Conservation (phyloP, 2,329 filamentous ascomycete species). For the Dothidotthia symphoricarpi region DNA sequence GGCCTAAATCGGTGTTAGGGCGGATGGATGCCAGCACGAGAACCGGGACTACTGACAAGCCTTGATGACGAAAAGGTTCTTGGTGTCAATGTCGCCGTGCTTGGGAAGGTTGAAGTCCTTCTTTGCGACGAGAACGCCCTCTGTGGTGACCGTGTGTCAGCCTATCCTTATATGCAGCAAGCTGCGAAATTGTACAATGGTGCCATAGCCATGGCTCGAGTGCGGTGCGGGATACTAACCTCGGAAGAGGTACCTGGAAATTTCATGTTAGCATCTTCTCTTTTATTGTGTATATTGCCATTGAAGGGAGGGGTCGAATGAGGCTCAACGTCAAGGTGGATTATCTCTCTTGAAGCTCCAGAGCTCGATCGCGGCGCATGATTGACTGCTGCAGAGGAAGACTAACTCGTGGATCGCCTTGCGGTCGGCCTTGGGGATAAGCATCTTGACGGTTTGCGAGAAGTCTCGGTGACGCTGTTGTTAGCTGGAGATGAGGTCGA, state of each 20-base stretch:
- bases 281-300: too few relatives aligned
- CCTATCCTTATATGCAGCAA: constrained; percentile 42
- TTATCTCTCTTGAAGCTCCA: constrained; percentile 30
- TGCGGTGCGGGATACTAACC: constrained; percentile 38
- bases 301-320: constrained; percentile 7
- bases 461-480: constrained; percentile 25
- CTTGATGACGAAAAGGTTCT: constrained; percentile 99
- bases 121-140: constrained; percentile 90
- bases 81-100: constrained; percentile 97
- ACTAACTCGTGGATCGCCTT: constrained; percentile 99
- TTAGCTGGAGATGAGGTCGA: constrained; percentile 16
- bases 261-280: constrained; percentile 22
- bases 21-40: not conserved
- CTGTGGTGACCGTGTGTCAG: constrained; percentile 51
- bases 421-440: constrained; percentile 99
- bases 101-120: constrained; percentile 99
- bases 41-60: constrained; percentile 55
- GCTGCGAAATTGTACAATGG: constrained; percentile 32
- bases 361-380: constrained; percentile 23
- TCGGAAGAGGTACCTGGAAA: constrained; percentile 43
- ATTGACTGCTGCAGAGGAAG: constrained; percentile 36
- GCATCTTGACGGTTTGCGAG: constrained; percentile 55
- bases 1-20: constrained; percentile 46
- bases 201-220: constrained; percentile 42
- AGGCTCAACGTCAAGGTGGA: constrained; percentile 32